A percentile compares a stretch with the other conserved stretches of the same genome.
phyloP scores from a whole-genome alignment of 139 green algal genomes.

The Prasinococcaceae sp. region DNA sequence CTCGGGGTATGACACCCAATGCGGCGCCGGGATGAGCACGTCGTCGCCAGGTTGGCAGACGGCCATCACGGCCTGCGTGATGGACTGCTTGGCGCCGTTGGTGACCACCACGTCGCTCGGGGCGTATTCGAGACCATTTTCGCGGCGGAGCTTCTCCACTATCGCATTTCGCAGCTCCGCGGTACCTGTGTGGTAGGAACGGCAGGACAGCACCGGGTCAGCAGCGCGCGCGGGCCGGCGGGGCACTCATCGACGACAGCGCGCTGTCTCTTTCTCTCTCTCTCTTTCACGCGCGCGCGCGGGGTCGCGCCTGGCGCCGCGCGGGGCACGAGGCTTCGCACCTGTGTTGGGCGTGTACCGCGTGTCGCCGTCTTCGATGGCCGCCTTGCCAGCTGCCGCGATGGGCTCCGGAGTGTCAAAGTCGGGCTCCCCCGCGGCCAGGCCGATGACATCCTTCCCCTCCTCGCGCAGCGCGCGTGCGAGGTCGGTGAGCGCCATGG shows the following conservation, averaged over 20 bases:
- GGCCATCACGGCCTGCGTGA: conserved; percentile 72
- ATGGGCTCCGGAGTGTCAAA: conserved; percentile 81
- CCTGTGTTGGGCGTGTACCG: conserved; percentile 89
- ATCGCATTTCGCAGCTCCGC: conserved; percentile 61
- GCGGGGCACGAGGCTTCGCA: no score
- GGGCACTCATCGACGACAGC: no score
- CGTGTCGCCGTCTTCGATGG: conserved; percentile 63
- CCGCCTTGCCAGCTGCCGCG: conserved; percentile 36
- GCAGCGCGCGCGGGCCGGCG: no score
- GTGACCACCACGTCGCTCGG: conserved; percentile 71
- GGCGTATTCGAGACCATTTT: conserved; percentile 76
- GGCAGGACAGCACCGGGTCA: no score
- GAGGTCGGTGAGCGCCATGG: conserved; percentile 82
- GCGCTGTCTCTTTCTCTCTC: no score
- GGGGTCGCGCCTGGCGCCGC: no score
- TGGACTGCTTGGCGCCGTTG: conserved; percentile 91
- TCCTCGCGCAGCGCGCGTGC: conserved; percentile 35
- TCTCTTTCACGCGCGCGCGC: no score
- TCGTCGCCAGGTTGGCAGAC: conserved; percentile 48
- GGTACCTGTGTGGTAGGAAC: no score
- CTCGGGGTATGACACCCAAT: conserved; percentile 94
- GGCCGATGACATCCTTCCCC: conserved; percentile 48
- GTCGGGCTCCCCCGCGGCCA: conserved; percentile 89
- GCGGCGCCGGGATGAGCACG: conserved; percentile 80
- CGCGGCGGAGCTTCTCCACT: conserved; percentile 62